phyloP scores from a whole-genome alignment of 129 eudicot species.

The Tanacetum coccineum region DNA sequence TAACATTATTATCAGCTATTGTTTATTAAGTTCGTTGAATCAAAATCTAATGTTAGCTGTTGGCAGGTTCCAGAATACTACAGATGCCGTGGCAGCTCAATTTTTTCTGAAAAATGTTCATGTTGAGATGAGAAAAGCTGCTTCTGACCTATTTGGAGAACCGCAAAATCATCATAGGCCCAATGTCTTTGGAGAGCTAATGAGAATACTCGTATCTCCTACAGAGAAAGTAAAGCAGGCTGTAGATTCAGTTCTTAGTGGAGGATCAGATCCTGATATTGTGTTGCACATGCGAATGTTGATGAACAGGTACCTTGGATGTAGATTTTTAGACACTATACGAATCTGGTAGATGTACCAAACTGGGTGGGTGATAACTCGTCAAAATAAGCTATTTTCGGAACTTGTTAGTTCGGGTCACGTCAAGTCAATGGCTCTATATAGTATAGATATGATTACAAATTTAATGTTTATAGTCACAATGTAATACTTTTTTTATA shows the following conservation, averaged over 20 bases:
- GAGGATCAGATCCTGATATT: conserved; percentile 76
- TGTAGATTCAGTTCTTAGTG: conserved; percentile 59
- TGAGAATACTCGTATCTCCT: conserved; percentile 76
- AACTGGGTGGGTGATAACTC: neutral
- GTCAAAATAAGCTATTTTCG: neutral
- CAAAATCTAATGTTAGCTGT: conserved; percentile 12
- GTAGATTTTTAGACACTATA: conserved; percentile 9
- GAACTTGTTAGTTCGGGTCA: neutral
- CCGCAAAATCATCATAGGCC: conserved; percentile 59
- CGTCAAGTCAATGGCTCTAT: no score
- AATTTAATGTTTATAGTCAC: no score
- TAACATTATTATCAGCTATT: conserved; percentile 18
- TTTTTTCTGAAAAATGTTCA: conserved; percentile 80
- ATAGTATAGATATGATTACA: neutral
- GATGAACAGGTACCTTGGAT: conserved; percentile 61
- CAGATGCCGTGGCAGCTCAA: conserved; percentile 92
- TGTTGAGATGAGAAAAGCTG: conserved; percentile 62
- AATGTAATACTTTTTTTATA: neutral
- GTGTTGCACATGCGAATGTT: conserved; percentile 93
- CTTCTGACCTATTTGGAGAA: conserved; percentile 59
- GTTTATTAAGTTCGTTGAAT: neutral
- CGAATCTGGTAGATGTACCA: neutral
- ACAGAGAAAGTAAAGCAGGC: conserved; percentile 56
- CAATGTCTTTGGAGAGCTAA: conserved; percentile 87
- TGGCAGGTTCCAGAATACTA: conserved; percentile 80